Evolutionary conservation across 208 protist genomes (phyloP).

Genomic region (Herpetomonas samuelpessoai): DNA sequence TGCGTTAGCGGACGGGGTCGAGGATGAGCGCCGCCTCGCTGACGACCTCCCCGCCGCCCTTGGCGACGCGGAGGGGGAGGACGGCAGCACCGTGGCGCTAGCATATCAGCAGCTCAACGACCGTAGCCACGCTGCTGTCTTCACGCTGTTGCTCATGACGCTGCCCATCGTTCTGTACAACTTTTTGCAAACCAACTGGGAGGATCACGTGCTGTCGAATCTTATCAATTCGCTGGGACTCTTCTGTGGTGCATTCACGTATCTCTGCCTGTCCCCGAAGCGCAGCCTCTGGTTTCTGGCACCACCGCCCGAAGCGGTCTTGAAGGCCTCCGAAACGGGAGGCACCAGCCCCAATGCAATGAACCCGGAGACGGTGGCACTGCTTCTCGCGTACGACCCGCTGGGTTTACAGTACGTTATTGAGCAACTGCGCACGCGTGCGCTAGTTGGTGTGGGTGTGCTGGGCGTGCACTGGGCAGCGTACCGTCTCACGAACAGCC

Average conservation of each 20-base stretch:
- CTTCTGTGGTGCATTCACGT: constrained; percentile 42
- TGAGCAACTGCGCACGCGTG: constrained; percentile 21
- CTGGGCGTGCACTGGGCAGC: constrained; percentile 46
- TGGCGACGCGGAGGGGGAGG: neutral
- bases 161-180: constrained; percentile 69
- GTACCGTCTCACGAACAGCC: constrained; percentile 64
- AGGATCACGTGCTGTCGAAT: constrained; percentile 45
- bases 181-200: constrained; percentile 66
- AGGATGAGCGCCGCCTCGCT: neutral
- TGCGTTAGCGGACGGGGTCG: constrained; percentile 8
- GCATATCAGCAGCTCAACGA: constrained; percentile 54
- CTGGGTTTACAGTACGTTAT: constrained; percentile 54
- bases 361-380: constrained; percentile 10
- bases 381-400: constrained; percentile 66
- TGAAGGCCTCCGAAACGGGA: neutral
- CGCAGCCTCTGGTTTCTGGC: constrained; percentile 77
- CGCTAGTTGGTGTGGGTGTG: constrained; percentile 24
- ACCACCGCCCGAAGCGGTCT: constrained; percentile 8
- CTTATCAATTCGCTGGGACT: constrained; percentile 65
- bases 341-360: neutral
- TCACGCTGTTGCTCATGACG: constrained; percentile 59
- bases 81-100: neutral
- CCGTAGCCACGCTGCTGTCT: constrained; percentile 54
- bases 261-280: constrained; percentile 55
- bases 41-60: neutral